Percentiles rank a stretch among this genome's conserved stretches.
These are phyloP conservation scores for Phoma sp. DNA, from an alignment of 2,329 filamentous ascomycete genomes.

Conservation along the genomic window DNA sequence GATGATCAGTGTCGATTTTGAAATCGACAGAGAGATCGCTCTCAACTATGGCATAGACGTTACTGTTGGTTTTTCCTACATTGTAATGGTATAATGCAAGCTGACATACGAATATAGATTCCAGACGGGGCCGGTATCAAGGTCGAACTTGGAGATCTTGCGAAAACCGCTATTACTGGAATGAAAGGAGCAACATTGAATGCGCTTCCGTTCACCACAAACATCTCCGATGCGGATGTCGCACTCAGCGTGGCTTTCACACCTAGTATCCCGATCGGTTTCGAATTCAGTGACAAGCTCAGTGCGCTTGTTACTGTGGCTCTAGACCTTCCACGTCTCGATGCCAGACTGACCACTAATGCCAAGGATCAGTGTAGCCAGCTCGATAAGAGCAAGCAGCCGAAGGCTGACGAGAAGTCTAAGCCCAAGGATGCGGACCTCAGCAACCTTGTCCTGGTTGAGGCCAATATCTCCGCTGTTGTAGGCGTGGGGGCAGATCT, in stretches of 20 bases:
- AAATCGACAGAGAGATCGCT: slow-evolving; percentile 37
- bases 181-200: slow-evolving; percentile 34
- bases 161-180: slow-evolving; percentile 30
- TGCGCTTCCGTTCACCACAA: slow-evolving; percentile 42
- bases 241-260: slow-evolving; percentile 38
- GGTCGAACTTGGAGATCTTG: slow-evolving; percentile 31
- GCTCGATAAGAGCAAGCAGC: not conserved
- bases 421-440: slow-evolving; percentile 1
- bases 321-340: slow-evolving; percentile 42
- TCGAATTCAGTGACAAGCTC: slow-evolving; percentile 39
- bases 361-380: slow-evolving; percentile 28
- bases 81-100: not conserved
- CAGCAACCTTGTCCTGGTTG: slow-evolving; percentile 30
- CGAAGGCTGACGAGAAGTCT: not conserved
- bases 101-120: slow-evolving; percentile 23
- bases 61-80: slow-evolving; percentile 27
- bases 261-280: slow-evolving; percentile 45
- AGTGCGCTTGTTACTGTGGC: slow-evolving; percentile 36
- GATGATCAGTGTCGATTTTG: slow-evolving; percentile 33
- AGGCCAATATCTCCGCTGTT: slow-evolving; percentile 33
- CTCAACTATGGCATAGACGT: slow-evolving; percentile 47
- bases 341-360: slow-evolving; percentile 34
- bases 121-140: slow-evolving; percentile 39
- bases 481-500: slow-evolving; percentile 29
- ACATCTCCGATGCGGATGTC: slow-evolving; percentile 35